phyloP scores from a whole-genome alignment of 352 stramenopile genomes.

The Globisporangium canariense region DNA sequence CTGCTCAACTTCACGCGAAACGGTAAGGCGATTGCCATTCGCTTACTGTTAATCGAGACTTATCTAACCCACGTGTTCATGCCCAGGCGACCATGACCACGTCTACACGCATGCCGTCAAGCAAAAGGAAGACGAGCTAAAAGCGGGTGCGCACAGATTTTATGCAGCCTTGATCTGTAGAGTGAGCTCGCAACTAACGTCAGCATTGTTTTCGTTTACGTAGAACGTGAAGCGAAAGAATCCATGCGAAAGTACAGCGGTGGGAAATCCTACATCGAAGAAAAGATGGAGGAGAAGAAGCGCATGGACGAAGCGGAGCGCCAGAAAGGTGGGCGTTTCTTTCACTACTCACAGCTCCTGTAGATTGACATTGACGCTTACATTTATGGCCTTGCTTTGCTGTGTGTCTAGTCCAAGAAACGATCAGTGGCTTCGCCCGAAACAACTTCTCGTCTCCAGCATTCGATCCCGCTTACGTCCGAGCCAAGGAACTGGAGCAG shows the following conservation, averaged over 20 bases:
- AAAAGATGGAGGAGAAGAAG: conserved; percentile 62
- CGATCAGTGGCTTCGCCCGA: conserved; percentile 36
- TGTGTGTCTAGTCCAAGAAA: conserved; percentile 18
- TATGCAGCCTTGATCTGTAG: not conserved
- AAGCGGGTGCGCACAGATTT: conserved; percentile 9
- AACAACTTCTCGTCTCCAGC: conserved; percentile 51
- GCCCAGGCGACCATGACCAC: conserved; percentile 18
- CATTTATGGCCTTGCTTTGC: not conserved
- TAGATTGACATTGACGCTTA: not conserved
- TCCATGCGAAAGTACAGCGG: conserved; percentile 31
- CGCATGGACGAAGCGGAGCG: conserved; percentile 44
- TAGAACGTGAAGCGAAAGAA: conserved; percentile 38
- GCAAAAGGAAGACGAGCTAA: conserved; percentile 18
- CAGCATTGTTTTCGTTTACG: not conserved
- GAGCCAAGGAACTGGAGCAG: conserved; percentile 47
- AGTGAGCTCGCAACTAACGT: not conserved
- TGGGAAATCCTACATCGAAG: conserved; percentile 57
- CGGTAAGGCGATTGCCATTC: not conserved
- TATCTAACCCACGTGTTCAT: not conserved
- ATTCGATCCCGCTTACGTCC: conserved; percentile 50
- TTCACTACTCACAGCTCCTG: not conserved
- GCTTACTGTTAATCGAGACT: not conserved
- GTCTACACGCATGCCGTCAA: conserved; percentile 17
- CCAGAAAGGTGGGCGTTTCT: conserved; percentile 22
- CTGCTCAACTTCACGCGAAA: conserved; percentile 22